Conservation (phyloP, 73 alveolate genomes). For the Paraurostyla sp. region DNA sequence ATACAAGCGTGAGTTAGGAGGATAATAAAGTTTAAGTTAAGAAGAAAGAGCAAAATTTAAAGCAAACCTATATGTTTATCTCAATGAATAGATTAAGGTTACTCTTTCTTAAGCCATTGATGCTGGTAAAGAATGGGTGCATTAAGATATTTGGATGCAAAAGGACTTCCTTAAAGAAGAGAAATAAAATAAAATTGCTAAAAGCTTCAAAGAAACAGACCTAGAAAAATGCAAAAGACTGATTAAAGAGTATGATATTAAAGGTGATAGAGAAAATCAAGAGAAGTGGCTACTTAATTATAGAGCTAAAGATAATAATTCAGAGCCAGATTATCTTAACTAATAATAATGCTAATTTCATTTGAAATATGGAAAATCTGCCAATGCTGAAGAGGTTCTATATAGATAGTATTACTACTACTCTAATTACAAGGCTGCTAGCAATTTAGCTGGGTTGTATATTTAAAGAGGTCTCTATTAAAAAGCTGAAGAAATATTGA, state of each 20-base stretch:
- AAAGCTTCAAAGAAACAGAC: conserved; percentile 45
- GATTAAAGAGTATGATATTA: conserved; percentile 58
- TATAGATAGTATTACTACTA: neutral
- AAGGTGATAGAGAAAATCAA: conserved; percentile 45
- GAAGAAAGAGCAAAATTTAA: conserved; percentile 91
- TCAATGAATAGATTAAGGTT: conserved; percentile 85
- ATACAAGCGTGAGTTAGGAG: conserved; percentile 87
- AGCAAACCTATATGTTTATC: conserved; percentile 93
- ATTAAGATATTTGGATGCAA: conserved; percentile 52
- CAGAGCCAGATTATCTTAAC: neutral
- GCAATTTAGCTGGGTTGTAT: neutral
- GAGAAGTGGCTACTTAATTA: conserved; percentile 37
- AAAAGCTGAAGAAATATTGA: conserved; percentile 44
- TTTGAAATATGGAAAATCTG: neutral
- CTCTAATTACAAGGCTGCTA: neutral
- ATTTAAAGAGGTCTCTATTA: neutral
- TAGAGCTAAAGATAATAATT: neutral
- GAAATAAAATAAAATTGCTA: neutral
- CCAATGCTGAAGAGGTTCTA: neutral
- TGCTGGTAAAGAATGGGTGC: neutral
- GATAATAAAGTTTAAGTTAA: conserved; percentile 82
- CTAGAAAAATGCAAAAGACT: conserved; percentile 55
- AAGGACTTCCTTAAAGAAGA: conserved; percentile 30
- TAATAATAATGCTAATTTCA: neutral
- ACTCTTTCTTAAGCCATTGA: conserved; percentile 43